Evolutionary conservation across 2,329 filamentous ascomycete species (phyloP).

Genomic region (Ophiosphaerella narmari): DNA sequence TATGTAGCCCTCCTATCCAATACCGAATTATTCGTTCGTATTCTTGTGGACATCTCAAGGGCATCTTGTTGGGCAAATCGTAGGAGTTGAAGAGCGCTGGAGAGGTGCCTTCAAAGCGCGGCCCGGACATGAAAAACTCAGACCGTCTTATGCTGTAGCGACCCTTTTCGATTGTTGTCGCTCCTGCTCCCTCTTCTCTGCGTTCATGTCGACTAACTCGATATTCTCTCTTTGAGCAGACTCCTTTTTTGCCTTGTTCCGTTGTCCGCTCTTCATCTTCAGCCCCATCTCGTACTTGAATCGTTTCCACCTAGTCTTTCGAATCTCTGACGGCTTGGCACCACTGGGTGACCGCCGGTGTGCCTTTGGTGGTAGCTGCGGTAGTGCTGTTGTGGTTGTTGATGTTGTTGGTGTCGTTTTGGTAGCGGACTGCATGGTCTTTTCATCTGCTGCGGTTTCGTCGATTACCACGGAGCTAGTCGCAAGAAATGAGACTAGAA

Average conservation of each 20-base stretch:
- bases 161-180: conserved; percentile 81
- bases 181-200: conserved; percentile 69
- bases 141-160: conserved; percentile 68
- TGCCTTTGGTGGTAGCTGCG: conserved; percentile 6
- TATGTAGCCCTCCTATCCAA: too few species aligned
- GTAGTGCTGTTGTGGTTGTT: not conserved
- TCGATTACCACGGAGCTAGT: conserved; percentile 21
- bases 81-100: too few species aligned
- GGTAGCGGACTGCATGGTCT: conserved; percentile 21
- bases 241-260: conserved; percentile 5
- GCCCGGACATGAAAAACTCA: not conserved
- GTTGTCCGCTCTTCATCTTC: conserved; percentile 11
- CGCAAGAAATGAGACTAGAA: conserved; percentile 22
- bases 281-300: conserved; percentile 18
- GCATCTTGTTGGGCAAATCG: not conserved
- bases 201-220: conserved; percentile 70
- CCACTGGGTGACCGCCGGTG: not conserved
- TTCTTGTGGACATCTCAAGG: not conserved
- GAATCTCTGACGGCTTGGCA: conserved; percentile 12
- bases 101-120: not conserved
- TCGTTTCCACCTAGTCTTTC: conserved; percentile 15
- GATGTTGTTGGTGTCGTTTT: conserved; percentile 2
- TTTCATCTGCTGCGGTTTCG: conserved; percentile 13
- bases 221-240: conserved; percentile 4
- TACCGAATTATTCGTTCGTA: too few species aligned